Conservation (phyloP, 2,329 filamentous ascomycete species). For the Botrytis aclada region DNA sequence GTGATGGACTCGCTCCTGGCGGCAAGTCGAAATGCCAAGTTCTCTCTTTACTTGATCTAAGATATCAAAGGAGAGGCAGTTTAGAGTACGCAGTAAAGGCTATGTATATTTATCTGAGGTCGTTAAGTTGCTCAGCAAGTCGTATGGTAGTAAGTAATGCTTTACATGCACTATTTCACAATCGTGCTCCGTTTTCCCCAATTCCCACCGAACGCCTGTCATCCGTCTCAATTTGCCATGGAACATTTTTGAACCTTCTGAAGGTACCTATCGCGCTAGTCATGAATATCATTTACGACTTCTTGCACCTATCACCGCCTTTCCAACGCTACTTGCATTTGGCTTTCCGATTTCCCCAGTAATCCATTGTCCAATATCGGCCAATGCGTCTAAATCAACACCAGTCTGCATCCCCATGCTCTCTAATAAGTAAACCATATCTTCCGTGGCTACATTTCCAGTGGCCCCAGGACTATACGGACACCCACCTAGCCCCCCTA, state of each 20-base stretch:
- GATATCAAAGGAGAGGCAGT: background rate
- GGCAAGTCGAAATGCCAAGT: background rate
- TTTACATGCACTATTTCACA: background rate
- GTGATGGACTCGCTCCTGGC: background rate
- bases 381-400: conserved; percentile 63
- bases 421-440: conserved; percentile 75
- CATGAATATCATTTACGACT: background rate
- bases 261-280: background rate
- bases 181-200: background rate
- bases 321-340: conserved; percentile 66
- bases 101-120: background rate
- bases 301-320: conserved; percentile 54
- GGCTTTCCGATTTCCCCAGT: conserved; percentile 58
- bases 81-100: background rate
- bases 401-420: conserved; percentile 73
- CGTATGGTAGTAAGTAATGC: background rate
- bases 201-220: conserved; percentile 5
- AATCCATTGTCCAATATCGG: conserved; percentile 71
- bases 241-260: background rate
- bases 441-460: conserved; percentile 82
- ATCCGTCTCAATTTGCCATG: background rate
- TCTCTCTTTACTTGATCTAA: background rate
- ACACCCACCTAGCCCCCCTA: conserved; percentile 79
- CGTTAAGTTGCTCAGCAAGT: background rate
- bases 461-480: conserved; percentile 83